Conservation (phyloP, 2,329 filamentous ascomycete genomes). For the Acephala macrosclerotiorum region DNA sequence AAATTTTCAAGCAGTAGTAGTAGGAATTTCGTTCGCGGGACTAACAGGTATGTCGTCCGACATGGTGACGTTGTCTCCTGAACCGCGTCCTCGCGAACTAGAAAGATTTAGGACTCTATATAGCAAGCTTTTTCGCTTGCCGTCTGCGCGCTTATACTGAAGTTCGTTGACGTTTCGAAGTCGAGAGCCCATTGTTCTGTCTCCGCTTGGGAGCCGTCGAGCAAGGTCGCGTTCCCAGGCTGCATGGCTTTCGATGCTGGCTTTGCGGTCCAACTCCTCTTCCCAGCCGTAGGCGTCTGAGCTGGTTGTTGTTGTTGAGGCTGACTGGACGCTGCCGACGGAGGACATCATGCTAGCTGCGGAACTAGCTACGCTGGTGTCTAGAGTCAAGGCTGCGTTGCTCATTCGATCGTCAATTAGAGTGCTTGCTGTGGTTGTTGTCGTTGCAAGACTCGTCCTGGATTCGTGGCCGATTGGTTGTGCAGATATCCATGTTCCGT, state of each 20-base stretch:
- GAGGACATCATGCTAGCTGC: conserved; percentile 43
- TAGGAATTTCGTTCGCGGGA: conserved; percentile 20
- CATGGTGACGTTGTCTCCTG: conserved; percentile 22
- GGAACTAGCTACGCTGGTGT: conserved; percentile 44
- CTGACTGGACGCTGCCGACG: conserved; percentile 43
- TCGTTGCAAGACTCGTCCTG: conserved; percentile 38
- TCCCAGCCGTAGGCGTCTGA: conserved; percentile 63
- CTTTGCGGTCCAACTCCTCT: conserved; percentile 51
- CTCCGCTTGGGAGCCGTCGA: conserved; percentile 33
- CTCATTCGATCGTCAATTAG: conserved; percentile 34
- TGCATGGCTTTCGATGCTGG: conserved; percentile 33
- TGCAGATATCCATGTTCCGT: conserved; percentile 40
- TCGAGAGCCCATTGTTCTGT: conserved; percentile 32
- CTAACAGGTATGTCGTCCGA: conserved; percentile 9
- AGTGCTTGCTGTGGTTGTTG: conserved; percentile 34
- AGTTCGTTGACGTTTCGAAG: conserved; percentile 19
- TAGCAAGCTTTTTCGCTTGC: conserved; percentile 39
- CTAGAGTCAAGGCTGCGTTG: conserved; percentile 32
- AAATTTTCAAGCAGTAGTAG: conserved; percentile 23
- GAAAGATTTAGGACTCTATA: conserved; percentile 40
- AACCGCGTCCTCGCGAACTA: conserved; percentile 22
- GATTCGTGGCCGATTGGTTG: conserved; percentile 37
- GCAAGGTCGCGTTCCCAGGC: conserved; percentile 34
- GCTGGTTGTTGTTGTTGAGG: conserved; percentile 42
- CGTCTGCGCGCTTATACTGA: conserved; percentile 29